Evolutionary conservation across 148 eudicot genomes (phyloP).

Genomic region (Diospyros lotus): DNA sequence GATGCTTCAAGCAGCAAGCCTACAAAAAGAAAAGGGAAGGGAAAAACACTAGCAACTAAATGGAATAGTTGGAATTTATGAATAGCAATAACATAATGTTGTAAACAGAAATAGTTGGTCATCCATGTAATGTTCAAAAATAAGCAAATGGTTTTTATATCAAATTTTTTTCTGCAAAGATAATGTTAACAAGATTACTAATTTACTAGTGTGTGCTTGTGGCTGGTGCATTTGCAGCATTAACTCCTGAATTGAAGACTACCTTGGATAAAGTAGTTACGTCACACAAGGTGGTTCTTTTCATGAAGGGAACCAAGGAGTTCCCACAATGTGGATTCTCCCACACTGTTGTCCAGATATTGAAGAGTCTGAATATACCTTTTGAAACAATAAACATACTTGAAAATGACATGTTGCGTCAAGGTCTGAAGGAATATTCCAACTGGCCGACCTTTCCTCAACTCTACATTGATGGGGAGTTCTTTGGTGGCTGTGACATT

Average conservation of each 20-base stretch:
- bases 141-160: background rate
- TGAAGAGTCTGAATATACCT: conserved; percentile 63
- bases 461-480: conserved; percentile 91
- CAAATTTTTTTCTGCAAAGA: background rate
- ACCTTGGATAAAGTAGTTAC: conserved; percentile 84
- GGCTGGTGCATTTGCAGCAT: conserved; percentile 40
- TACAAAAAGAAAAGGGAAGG: too few relatives aligned
- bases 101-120: background rate
- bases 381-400: conserved; percentile 85
- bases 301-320: conserved; percentile 96
- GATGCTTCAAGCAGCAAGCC: too few relatives aligned
- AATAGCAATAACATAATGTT: background rate
- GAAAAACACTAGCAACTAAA: too few relatives aligned
- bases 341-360: conserved; percentile 77
- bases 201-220: background rate
- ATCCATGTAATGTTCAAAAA: background rate
- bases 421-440: conserved; percentile 89
- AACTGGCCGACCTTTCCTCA: conserved; percentile 99
- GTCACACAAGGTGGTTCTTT: conserved; percentile 74
- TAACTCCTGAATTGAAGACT: conserved; percentile 76
- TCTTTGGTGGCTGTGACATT: conserved; percentile 97
- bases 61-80: too few relatives aligned
- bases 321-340: conserved; percentile 98
- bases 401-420: conserved; percentile 81
- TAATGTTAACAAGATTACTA: conserved; percentile 4